Base-by-base conservation (phyloP, 2,329 filamentous ascomycete species). In the Arthrobotrys iridis region DNA sequence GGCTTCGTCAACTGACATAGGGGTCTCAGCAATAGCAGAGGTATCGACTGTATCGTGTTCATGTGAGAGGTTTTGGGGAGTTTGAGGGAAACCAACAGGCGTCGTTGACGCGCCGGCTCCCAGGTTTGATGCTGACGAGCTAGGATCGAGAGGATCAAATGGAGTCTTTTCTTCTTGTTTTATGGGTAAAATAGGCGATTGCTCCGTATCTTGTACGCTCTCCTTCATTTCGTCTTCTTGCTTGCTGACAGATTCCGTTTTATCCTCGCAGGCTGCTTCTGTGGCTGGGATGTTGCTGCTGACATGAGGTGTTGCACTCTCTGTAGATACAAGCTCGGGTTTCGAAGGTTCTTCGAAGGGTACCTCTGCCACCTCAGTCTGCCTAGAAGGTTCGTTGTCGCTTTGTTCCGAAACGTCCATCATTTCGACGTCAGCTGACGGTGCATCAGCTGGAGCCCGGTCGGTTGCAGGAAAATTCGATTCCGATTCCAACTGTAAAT, bases 21-120 rank as follows among this genome's bases (percentile, higher is more conserved):
- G 71, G 35, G 71, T 75, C 26, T 75, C 71, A 4, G 63, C 71
- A 24, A 76, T 65, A 7, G 72, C 65, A 13, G 65, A 76, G 22
- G 15, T 66, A n/a, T 76, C 72, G n/a, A 50, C 24, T 1, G 59
- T 55, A 41, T 62, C 50, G 10, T 59, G 20, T n/a, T 76, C 72
- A 18, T 55, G 48, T 10, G 35, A 24, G 8, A 52, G 46, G n/a
- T 64, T 20, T 15, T 48, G 63, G 24, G 71, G 71, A 11, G 71
- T 68, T n/a, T 48, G 57, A 13, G 63, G 71, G 10, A 71, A 48
- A 3, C 46, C 66, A 11, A 22, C 20, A 10, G 71, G 46, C 13
- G 57, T 63, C 6, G 48, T 37, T 7, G 64, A 59, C 15, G 35
- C 10, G 3, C 50, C 50, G n/a, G 15, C 2, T 8, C 18, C 30